These are phyloP conservation scores for Warburgia ugandensis DNA, from an alignment of 164 flowering plant genomes.

Conservation along the genomic window DNA sequence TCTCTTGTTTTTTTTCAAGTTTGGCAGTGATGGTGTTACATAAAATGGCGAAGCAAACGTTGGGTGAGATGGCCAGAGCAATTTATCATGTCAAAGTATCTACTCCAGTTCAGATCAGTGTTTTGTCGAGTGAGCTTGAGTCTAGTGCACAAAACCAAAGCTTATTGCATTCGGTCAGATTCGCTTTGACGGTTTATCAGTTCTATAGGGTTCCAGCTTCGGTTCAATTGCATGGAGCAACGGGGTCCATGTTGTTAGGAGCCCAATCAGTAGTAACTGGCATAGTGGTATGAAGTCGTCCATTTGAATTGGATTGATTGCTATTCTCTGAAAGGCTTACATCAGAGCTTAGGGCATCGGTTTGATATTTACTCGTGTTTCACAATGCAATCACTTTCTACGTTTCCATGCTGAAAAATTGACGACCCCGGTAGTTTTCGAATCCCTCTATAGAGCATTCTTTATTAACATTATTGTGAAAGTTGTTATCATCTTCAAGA, in stretches of 20 bases:
- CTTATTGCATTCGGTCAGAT: conserved; percentile 48
- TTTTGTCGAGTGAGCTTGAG: conserved; percentile 54
- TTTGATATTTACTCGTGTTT: too few species aligned
- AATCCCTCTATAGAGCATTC: too few species aligned
- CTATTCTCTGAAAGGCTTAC: too few species aligned
- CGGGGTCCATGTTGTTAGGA: conserved; percentile 59
- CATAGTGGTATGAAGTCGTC: conserved; percentile 15
- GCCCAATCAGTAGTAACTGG: conserved; percentile 65
- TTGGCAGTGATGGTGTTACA: conserved; percentile 20
- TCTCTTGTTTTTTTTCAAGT: conserved; percentile 52
- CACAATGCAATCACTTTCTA: too few species aligned
- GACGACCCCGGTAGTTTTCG: too few species aligned
- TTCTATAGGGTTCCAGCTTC: conserved; percentile 17
- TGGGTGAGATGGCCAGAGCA: conserved; percentile 35
- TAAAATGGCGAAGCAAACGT: conserved; percentile 63
- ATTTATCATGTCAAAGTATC: conserved; percentile 52
- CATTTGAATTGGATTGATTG: conserved; percentile 14
- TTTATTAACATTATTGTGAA: too few species aligned
- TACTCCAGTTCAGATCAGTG: conserved; percentile 53
- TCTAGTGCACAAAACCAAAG: conserved; percentile 33
- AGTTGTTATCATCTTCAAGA: too few species aligned
- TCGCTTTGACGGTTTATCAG: conserved; percentile 13
- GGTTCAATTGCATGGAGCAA: conserved; percentile 82
- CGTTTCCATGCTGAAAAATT: too few species aligned
- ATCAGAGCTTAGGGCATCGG: too few species aligned